Percentiles rank a stretch among this genome's conserved stretches.
Conservation (phyloP, 176 grass and related monocot genomes). For the Avena sativa region DNA sequence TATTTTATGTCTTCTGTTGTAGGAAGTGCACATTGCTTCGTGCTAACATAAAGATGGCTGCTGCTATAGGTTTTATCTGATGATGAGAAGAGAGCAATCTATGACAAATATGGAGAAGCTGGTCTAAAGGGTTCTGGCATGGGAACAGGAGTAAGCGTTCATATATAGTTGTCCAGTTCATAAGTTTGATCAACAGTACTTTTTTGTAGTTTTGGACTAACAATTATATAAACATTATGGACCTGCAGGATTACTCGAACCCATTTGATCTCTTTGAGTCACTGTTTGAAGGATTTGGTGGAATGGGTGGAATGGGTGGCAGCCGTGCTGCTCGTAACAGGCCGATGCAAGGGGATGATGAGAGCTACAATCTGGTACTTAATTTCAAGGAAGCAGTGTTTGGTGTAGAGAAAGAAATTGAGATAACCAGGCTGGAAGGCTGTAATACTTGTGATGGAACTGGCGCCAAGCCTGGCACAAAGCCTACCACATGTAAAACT, state of each 20-base stretch:
- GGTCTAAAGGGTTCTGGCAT: conserved; percentile 95
- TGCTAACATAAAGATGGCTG: conserved; percentile 19
- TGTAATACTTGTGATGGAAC: conserved; percentile 87
- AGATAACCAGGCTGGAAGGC: conserved; percentile 79
- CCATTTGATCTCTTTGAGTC: conserved; percentile 98
- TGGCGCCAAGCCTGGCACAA: conserved; percentile 91
- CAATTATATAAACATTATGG: conserved; percentile 37
- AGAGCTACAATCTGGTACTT: conserved; percentile 84
- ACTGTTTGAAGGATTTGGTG: conserved; percentile 93
- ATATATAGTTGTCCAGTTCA: conserved; percentile 22
- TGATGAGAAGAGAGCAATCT: conserved; percentile 92
- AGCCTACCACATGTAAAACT: conserved; percentile 74
- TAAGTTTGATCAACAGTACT: conserved; percentile 6
- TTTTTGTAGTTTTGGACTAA: conserved; percentile 14
- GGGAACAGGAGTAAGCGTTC: conserved; percentile 85
- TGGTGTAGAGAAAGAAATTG: conserved; percentile 96
- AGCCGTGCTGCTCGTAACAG: conserved; percentile 80
- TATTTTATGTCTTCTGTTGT: conserved; percentile 9
- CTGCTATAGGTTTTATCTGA: conserved; percentile 80
- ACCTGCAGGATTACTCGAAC: conserved; percentile 85
- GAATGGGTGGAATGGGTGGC: conserved; percentile 90
- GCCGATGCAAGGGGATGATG: conserved; percentile 95
- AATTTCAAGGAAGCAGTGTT: conserved; percentile 98
- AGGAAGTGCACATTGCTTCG: conserved; percentile 26
- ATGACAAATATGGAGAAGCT: conserved; percentile 99